Base-by-base conservation (phyloP, 2,329 filamentous ascomycete genomes). In the Dothiorella sarmentorum region DNA sequence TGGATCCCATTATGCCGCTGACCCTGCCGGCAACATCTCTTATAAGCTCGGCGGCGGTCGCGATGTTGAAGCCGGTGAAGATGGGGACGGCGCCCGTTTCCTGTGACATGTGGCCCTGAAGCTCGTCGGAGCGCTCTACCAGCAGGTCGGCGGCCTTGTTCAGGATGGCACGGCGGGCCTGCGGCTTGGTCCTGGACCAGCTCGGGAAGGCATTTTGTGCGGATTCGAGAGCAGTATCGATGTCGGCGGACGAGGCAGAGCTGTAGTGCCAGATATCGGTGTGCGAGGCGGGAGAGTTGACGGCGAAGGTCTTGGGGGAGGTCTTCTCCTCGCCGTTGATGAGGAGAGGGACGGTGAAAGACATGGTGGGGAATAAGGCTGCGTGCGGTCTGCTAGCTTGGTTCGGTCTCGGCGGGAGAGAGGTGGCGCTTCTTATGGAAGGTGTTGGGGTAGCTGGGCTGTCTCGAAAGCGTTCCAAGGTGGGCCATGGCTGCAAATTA, bases 111-210 rank as follows among this genome's bases (percentile, higher is more conserved):
- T 85, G 86, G 27, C 76, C 68, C 9, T 72, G 74, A 17, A 90
- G 71, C 70, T 91, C 88, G 6, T 83, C 79, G 20, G 76, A 75
- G 7, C 87, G 82, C 27, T 70, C 72, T 38, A 82, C 76, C 61
- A 92, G 76, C 49, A 91, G 73, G 7, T 85, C 83, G 9, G 87
- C 85, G 0, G 88, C 86, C 68, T 84, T 85, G 60, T 88, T 75
- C 60, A 95, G 79, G 63, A 95, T 84, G 63, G 87, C 82, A 33
- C 89, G 85, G 37, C 88, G 86, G 22, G 79, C 68, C 22, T 76
- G 68, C 1, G 85, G 82, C 44, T 83, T 84, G 2, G 82, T 82
- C 63, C 81, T 82, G 42, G 81, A 79, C 90, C 90, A 96, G 60
- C 80, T 74, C 42, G 81, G 81, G 71, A 90, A 87, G 1, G 90